Evolutionary conservation across 352 stramenopile species (phyloP).

Genomic region (Phytopythium kandeliae): DNA sequence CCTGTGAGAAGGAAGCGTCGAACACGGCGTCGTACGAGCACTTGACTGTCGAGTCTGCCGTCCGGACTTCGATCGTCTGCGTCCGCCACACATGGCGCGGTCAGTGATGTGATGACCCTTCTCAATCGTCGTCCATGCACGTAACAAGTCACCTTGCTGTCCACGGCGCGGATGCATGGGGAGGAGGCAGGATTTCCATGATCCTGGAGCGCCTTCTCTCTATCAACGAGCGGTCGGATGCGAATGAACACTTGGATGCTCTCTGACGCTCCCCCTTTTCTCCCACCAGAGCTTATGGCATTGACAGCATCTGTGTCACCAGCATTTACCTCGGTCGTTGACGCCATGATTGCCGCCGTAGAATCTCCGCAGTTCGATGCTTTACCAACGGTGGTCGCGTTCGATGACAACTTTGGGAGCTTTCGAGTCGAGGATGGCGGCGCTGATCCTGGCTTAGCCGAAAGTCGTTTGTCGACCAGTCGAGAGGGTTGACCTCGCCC

Average conservation of each 20-base stretch:
- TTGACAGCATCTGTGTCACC: background rate
- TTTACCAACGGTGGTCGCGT: background rate
- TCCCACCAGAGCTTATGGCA: constrained; percentile 3
- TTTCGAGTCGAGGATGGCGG: background rate
- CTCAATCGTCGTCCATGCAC: too few relatives aligned
- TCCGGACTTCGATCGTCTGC: constrained; percentile 78
- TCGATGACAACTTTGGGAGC: background rate
- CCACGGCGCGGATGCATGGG: constrained; percentile 40
- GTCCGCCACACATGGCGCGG: background rate
- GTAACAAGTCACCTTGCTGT: constrained; percentile 25
- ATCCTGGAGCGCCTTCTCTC: constrained; percentile 25
- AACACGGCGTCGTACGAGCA: constrained; percentile 82
- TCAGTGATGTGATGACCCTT: background rate
- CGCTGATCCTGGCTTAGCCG: background rate
- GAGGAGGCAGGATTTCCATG: constrained; percentile 18
- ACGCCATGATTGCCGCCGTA: constrained; percentile 1
- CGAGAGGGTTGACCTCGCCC: too few relatives aligned
- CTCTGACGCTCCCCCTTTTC: constrained; percentile 35
- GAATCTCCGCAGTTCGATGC: background rate
- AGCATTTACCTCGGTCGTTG: constrained; percentile 1
- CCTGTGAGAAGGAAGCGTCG: constrained; percentile 60
- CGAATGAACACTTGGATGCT: constrained; percentile 85
- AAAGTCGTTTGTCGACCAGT: background rate
- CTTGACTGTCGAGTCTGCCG: constrained; percentile 62
- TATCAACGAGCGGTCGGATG: constrained; percentile 73